Base-by-base conservation (phyloP, 805 yeast genomes). In the Cyberlindnera bimundalis region DNA sequence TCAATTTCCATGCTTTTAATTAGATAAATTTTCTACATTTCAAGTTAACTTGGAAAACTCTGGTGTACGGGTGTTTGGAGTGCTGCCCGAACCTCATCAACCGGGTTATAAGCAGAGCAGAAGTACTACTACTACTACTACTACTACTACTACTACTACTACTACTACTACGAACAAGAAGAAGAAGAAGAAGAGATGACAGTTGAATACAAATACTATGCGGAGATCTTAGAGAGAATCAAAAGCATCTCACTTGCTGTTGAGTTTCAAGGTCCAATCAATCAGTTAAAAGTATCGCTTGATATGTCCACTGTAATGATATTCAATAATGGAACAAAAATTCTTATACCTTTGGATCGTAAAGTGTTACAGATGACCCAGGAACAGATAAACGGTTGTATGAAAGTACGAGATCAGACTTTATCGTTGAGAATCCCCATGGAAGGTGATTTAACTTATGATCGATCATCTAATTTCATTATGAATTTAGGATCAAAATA, bases 401-500 rank as follows among this genome's bases (percentile, higher is more conserved):
- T 27, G 8, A 35, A 40, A 33, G 32, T 36, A 16, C 42, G 32
- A 18, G 36, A 26, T 2, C 30, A 26, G 2, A 31, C 43, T 1
- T 17, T 54, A 3, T 29, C 40, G 3, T 20, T 52, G 23, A 32
- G 53, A n/a, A 39, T 53, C 6, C 52, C 55, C 7, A 28, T 41
- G 25, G 36, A 16, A 8, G 24, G 28, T 3, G 12, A 14, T 2
- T 13, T 20, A 2, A 16, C 24, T 5, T 29, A 29, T n/a, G 46
- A 45, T 25, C 29, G 60, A 26, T 42, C 54, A 5, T 36, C 42
- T 8, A 58, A 53, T 32, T 41, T 41, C n/a, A 29, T 58, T 16
- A 58, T 58, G 62, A 16, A 16, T 2, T 30, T 55, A 25, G 39
- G 47, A 15, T 10, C 50, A 5, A 36, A 40, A 19, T 55, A 59